phyloP scores from a whole-genome alignment of 805 yeast genomes.

The Candida maesae region DNA sequence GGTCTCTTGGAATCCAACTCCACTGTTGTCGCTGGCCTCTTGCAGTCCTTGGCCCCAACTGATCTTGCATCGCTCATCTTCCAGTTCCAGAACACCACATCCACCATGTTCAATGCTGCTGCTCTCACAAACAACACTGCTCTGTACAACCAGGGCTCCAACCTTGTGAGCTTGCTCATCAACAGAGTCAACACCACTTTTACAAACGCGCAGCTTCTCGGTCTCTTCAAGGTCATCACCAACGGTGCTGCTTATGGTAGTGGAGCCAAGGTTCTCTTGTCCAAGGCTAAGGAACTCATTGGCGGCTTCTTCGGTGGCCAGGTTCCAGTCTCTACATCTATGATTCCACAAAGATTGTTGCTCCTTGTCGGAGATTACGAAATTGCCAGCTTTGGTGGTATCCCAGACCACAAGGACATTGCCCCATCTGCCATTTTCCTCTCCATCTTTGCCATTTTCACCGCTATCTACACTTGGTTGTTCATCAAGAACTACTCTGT shows the following conservation, averaged over 20 bases:
- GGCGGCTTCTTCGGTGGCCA: conserved; percentile 21
- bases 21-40: conserved; percentile 16
- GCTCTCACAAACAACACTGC: conserved; percentile 10
- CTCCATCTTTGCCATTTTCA: conserved; percentile 47
- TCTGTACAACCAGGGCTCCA: conserved; percentile 11
- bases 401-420: conserved; percentile 48
- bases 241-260: conserved; percentile 28
- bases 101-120: conserved; percentile 20
- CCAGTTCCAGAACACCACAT: conserved; percentile 22
- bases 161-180: conserved; percentile 18
- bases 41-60: conserved; percentile 18
- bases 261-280: conserved; percentile 23
- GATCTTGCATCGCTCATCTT: conserved; percentile 19
- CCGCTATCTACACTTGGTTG: conserved; percentile 41
- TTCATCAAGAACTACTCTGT: conserved; percentile 45
- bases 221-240: conserved; percentile 21
- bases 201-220: conserved; percentile 23
- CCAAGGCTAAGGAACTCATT: conserved; percentile 16
- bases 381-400: conserved; percentile 58
- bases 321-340: background rate
- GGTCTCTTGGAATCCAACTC: conserved; percentile 24
- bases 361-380: conserved; percentile 30
- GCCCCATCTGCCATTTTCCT: conserved; percentile 60
- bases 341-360: conserved; percentile 15
- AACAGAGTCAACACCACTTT: conserved; percentile 18